phyloP scores from a whole-genome alignment of 192 early-diverging fungal species.

The Coemansia sp. region DNA sequence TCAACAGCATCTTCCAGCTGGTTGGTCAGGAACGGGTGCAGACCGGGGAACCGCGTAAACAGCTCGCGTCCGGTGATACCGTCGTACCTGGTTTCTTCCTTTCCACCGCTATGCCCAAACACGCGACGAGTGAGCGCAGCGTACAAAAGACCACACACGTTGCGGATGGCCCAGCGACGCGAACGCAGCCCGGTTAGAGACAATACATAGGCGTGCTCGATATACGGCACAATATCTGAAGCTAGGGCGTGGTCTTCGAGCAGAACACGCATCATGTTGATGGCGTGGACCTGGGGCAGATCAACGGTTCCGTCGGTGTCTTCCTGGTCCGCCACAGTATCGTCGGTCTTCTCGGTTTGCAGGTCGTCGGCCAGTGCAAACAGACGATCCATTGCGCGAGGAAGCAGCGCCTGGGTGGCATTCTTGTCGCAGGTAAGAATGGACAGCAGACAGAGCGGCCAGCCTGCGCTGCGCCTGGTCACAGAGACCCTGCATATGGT shows the following conservation, averaged over 20 bases:
- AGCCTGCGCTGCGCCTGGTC: conserved; percentile 87
- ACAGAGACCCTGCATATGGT: conserved; percentile 76
- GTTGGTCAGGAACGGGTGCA: conserved; percentile 74
- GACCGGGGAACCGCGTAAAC: conserved; percentile 80
- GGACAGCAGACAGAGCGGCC: conserved; percentile 85
- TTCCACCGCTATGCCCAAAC: conserved; percentile 79
- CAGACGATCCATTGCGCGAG: conserved; percentile 66
- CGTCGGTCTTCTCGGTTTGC: conserved; percentile 11
- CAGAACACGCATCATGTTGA: conserved; percentile 82
- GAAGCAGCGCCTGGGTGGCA: conserved; percentile 61
- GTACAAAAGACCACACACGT: conserved; percentile 92
- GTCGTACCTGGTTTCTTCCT: conserved; percentile 72
- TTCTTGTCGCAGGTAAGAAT: conserved; percentile 71
- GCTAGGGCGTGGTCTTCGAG: conserved; percentile 82
- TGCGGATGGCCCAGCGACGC: conserved; percentile 84
- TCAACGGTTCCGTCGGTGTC: conserved; percentile 73
- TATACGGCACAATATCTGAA: conserved; percentile 69
- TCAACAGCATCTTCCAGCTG: conserved; percentile 73
- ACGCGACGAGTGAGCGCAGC: conserved; percentile 79
- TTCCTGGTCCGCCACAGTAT: conserved; percentile 8
- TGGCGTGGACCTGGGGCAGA: conserved; percentile 90
- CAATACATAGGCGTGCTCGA: conserved; percentile 74
- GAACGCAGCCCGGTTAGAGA: conserved; percentile 82
- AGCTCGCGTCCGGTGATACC: conserved; percentile 86
- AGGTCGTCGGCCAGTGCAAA: conserved; percentile 58